Percentiles rank a stretch among this genome's conserved stretches.
These are phyloP conservation scores for Albugo laibachii DNA, from an alignment of 352 stramenopile genomes.

Conservation along the genomic window DNA sequence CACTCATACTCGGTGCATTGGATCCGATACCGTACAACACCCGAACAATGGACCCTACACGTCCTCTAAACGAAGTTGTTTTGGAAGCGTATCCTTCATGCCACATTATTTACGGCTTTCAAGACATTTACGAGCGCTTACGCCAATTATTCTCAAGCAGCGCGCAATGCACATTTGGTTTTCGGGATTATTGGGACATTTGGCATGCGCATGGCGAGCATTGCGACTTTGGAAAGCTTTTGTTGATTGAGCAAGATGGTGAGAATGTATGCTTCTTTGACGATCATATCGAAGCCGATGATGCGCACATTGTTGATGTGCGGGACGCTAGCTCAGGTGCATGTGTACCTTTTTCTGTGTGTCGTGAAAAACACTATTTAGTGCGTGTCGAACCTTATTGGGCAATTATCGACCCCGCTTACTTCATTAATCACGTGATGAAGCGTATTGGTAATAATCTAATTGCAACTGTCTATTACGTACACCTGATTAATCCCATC, in stretches of 20 bases:
- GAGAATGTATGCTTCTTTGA: conserved; percentile 39
- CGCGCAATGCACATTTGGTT: conserved; percentile 20
- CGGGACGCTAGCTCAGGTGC: conserved; percentile 25
- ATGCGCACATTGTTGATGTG: conserved; percentile 66
- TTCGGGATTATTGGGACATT: conserved; percentile 76
- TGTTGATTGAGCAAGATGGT: conserved; percentile 17
- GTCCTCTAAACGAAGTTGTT: conserved; percentile 11
- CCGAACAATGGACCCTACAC: conserved; percentile 1
- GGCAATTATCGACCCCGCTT: conserved; percentile 50
- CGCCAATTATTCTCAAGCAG: conserved; percentile 12
- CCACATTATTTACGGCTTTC: conserved; percentile 35
- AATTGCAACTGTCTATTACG: no score
- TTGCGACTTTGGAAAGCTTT: conserved; percentile 53
- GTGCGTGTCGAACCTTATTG: conserved; percentile 62
- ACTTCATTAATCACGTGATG: conserved; percentile 30
- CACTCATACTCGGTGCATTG: conserved; percentile 35
- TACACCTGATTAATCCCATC: not conserved
- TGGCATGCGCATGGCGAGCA: conserved; percentile 63
- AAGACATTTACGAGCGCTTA: conserved; percentile 13
- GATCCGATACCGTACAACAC: conserved; percentile 17
- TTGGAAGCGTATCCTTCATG: conserved; percentile 8
- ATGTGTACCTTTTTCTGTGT: conserved; percentile 32
- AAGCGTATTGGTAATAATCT: no score
- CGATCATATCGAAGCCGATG: conserved; percentile 53
- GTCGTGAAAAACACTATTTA: conserved; percentile 21